Conservation (phyloP, 495 filamentous ascomycete genomes). For the Aspergillus ostianus region DNA sequence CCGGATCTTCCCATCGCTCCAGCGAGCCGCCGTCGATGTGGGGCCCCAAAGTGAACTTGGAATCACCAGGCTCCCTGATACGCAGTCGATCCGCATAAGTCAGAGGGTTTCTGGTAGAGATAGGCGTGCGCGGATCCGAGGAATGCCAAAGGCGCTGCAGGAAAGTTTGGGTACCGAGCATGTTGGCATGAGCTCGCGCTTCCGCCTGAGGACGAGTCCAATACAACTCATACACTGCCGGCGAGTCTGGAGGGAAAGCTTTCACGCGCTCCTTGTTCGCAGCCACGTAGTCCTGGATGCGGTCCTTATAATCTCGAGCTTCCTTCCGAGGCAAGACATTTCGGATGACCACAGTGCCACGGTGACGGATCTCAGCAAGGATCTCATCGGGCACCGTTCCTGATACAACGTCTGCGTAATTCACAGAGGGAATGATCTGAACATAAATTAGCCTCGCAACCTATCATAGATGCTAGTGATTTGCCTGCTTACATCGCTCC, state of each 20-base stretch:
- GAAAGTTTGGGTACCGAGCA: constrained; percentile 67
- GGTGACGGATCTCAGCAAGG: constrained; percentile 57
- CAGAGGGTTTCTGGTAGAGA: constrained; percentile 67
- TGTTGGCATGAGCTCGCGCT: constrained; percentile 68
- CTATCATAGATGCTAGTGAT: neutral
- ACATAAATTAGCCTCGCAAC: neutral
- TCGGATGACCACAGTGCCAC: constrained; percentile 62
- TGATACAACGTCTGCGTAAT: constrained; percentile 52
- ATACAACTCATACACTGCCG: constrained; percentile 85
- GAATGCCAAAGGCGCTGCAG: constrained; percentile 77
- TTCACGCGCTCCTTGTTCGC: constrained; percentile 50
- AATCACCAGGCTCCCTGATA: constrained; percentile 62
- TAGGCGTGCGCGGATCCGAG: constrained; percentile 53
- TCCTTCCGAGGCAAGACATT: constrained; percentile 59
- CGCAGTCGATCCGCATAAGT: constrained; percentile 81
- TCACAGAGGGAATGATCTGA: constrained; percentile 58
- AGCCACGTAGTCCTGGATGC: constrained; percentile 57
- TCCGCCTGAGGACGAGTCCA: constrained; percentile 77
- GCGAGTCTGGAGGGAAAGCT: constrained; percentile 58
- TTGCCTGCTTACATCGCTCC: constrained; percentile 45
- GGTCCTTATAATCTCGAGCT: constrained; percentile 50
- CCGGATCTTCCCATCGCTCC: constrained; percentile 81
- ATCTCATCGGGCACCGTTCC: constrained; percentile 40
- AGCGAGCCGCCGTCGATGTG: constrained; percentile 83
- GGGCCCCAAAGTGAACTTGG: constrained; percentile 78